Percentiles rank a stretch among this genome's conserved stretches.
These are phyloP conservation scores for Malassezia obtusa DNA, from an alignment of 1,284 basidiomycete species.

Conservation along the genomic window DNA sequence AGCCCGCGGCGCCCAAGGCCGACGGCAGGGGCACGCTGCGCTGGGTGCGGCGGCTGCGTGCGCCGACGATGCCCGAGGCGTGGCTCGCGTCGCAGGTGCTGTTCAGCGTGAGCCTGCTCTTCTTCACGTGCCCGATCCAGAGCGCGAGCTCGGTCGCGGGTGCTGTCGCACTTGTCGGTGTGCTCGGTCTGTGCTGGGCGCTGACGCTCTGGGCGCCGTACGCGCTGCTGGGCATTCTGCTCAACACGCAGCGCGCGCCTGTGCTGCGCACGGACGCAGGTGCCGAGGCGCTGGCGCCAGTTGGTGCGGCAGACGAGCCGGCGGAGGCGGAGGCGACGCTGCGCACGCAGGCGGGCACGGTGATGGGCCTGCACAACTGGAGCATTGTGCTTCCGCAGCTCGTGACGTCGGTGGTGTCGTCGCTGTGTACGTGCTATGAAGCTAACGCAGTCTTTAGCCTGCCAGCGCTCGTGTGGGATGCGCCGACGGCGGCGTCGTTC, in stretches of 20 bases:
- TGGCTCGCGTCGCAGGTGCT: slow-evolving; percentile 34
- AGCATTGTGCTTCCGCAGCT: slow-evolving; percentile 15
- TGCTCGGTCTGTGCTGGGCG: slow-evolving; percentile 53
- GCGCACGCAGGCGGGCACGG: slow-evolving; percentile 6
- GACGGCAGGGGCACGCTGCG: neutral
- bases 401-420: slow-evolving; percentile 6
- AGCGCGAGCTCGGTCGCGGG: slow-evolving; percentile 38
- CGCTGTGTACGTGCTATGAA: slow-evolving; percentile 1
- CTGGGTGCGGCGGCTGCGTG: slow-evolving; percentile 1
- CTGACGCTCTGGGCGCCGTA: slow-evolving; percentile 52
- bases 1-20: neutral
- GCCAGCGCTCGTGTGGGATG: slow-evolving; percentile 3
- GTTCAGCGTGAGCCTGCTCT: slow-evolving; percentile 25
- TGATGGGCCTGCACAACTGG: slow-evolving; percentile 18
- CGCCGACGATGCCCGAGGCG: slow-evolving; percentile 25
- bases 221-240: slow-evolving; percentile 45
- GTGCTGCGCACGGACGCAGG: neutral
- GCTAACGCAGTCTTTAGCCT: slow-evolving; percentile 9
- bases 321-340: neutral
- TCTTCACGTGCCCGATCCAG: slow-evolving; percentile 29
- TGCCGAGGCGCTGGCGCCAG: neutral
- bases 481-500: slow-evolving; percentile 1
- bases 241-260: slow-evolving; percentile 15
- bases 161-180: slow-evolving; percentile 51
- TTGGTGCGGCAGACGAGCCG: neutral